A percentile compares a stretch with the other conserved stretches of the same genome.
phyloP scores from a whole-genome alignment of 306 rosid species.

The Astragalus glycyphyllos region DNA sequence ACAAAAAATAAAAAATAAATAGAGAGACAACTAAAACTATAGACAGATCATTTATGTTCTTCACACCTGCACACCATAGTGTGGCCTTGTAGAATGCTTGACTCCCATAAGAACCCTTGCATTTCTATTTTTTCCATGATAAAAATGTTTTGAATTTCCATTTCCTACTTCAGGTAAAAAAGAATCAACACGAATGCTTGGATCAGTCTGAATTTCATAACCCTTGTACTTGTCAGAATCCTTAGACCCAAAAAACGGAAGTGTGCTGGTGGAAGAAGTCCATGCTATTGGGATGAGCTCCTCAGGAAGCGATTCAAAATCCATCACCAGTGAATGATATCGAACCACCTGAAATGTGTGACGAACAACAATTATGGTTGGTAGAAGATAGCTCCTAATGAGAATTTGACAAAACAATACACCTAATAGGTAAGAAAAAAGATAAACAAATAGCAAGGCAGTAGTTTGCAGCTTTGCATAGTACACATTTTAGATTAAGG shows the following conservation, averaged over 20 bases:
- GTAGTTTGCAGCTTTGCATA: slow-evolving; percentile 25
- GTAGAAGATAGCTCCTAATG: slow-evolving; percentile 24
- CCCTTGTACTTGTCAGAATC: slow-evolving; percentile 51
- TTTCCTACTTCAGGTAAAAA: slow-evolving; percentile 42
- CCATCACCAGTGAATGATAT: slow-evolving; percentile 96
- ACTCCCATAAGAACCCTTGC: slow-evolving; percentile 83
- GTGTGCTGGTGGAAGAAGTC: slow-evolving; percentile 70
- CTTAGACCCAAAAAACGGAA: slow-evolving; percentile 59
- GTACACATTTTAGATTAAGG: slow-evolving; percentile 20
- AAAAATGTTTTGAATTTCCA: slow-evolving; percentile 45
- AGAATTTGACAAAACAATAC: slow-evolving; percentile 30
- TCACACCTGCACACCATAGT: slow-evolving; percentile 95
- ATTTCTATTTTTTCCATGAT: slow-evolving; percentile 45
- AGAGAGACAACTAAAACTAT: slow-evolving; percentile 23
- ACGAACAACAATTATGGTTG: slow-evolving; percentile 35
- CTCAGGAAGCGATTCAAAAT: slow-evolving; percentile 80
- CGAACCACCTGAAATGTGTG: slow-evolving; percentile 85
- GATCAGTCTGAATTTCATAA: slow-evolving; percentile 45
- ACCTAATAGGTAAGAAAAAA: neutral
- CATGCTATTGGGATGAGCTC: slow-evolving; percentile 96
- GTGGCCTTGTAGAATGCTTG: slow-evolving; percentile 89
- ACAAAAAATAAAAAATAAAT: slow-evolving; percentile 34
- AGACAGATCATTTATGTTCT: slow-evolving; percentile 27
- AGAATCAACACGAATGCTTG: slow-evolving; percentile 46
- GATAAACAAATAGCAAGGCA: slow-evolving; percentile 8